Evolutionary conservation across 164 flowering plant species (phyloP), one percentile per base, ranked within the genome.

Genomic region (Cinnamomum chago): DNA sequence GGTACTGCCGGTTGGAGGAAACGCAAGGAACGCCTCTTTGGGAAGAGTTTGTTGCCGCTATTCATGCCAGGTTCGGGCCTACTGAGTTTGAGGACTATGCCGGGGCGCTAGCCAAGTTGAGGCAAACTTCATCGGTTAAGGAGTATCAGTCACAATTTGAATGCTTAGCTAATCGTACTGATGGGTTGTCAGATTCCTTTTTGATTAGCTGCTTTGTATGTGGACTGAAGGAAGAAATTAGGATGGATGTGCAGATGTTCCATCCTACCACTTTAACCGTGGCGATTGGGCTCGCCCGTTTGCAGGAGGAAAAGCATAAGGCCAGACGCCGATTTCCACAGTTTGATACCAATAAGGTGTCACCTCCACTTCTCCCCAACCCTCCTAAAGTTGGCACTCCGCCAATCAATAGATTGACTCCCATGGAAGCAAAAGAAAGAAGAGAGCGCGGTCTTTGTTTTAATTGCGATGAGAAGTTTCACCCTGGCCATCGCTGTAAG

Each of bases 141-240:
- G 74, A 72, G 3, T 72, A 62, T 20, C 68, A 62, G 22, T 12
- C 67, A 3, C 58, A 35, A 22, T 72, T 72, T 60, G 52, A 62
- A 20, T 1, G 4, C 2, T 10, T 72, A 5, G 51, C 55, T 18
- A 23, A 47, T 15, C 1, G 20, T 5, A 64, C 14, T 0, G 10
- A 40, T 2, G 33, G 58, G 3, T 25, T 72, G 15, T 6, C 0
- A n/a, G 33, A 72, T 13, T 35, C 67, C 3, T 33, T 62, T 15
- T 1, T 62, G 14, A 52, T 23, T 4, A 62, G 55, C n/a, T 64
- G n/a, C 13, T 62, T 72, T 27, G 15, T 62, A 5, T 12, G 55
- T 3, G 22, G 55, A 15, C 55, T 62, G 2, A 12, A 40, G 14
- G 74, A 72, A 14, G 67, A 62, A 12, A 22, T 72, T 9, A 2